Percentiles rank a stretch among this genome's conserved stretches.
Evolutionary conservation across 2,329 filamentous ascomycete species (phyloP).

Genomic region (Trichoderma atroviride): DNA sequence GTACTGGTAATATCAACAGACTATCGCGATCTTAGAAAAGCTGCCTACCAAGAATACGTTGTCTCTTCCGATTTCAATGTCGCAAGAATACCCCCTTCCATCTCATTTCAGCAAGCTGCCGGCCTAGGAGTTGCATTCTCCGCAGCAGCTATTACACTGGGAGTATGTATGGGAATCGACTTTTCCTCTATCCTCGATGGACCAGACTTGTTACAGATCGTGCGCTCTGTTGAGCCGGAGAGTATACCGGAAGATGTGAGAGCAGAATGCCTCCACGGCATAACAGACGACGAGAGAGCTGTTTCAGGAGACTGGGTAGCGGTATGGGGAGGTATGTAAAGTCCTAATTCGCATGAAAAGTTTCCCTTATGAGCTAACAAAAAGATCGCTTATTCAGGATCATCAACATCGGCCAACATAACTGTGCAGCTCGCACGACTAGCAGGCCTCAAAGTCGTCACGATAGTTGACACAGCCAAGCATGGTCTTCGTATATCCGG

Average conservation of each 20-base stretch:
- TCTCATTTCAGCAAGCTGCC: conserved; percentile 59
- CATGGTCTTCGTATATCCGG: conserved; percentile 62
- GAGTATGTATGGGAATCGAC: conserved; percentile 70
- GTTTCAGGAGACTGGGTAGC: conserved; percentile 68
- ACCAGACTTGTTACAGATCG: conserved; percentile 59
- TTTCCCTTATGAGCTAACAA: background rate
- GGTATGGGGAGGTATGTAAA: conserved; percentile 67
- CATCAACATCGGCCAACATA: conserved; percentile 69
- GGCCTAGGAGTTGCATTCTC: conserved; percentile 73
- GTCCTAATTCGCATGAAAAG: rapidly evolving
- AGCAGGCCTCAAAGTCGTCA: conserved; percentile 65
- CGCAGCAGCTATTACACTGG: conserved; percentile 66
- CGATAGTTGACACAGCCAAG: conserved; percentile 67
- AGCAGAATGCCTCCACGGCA: conserved; percentile 62
- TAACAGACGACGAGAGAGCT: conserved; percentile 56
- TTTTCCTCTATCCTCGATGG: conserved; percentile 57
- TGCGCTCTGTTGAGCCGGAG: conserved; percentile 50
- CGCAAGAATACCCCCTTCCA: conserved; percentile 59
- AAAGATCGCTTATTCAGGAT: conserved; percentile 44
- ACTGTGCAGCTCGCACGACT: conserved; percentile 69
- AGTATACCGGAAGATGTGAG: conserved; percentile 62
- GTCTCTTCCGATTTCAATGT: conserved; percentile 67
- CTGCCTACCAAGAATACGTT: conserved; percentile 71
- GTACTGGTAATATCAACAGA: conserved; percentile 71
- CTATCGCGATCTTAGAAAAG: conserved; percentile 72